Evolutionary conservation across 257 asterid genomes (phyloP).

Genomic region (Mentha longifolia): DNA sequence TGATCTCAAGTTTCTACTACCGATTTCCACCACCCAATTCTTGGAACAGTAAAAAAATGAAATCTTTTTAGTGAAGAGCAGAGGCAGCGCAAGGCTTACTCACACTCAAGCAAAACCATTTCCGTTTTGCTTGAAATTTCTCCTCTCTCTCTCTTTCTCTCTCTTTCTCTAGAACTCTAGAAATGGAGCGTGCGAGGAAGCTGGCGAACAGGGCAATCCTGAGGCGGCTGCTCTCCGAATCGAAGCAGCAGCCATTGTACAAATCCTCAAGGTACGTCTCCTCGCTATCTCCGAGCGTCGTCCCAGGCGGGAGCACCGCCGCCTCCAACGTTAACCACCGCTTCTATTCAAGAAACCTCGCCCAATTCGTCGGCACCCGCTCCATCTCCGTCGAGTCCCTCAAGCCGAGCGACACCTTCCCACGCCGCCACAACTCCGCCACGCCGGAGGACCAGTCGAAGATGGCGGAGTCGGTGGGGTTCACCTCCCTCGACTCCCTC

Average conservation of each 20-base stretch:
- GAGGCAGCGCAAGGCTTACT: neutral
- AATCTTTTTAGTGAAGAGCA: slow-evolving; percentile 24
- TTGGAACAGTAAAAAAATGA: slow-evolving; percentile 30
- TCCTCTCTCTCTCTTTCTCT: slow-evolving; percentile 12
- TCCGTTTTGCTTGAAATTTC: slow-evolving; percentile 21
- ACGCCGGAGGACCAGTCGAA: slow-evolving; percentile 81
- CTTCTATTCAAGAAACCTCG: slow-evolving; percentile 27
- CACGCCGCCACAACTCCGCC: slow-evolving; percentile 98
- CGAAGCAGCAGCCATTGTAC: slow-evolving; percentile 59
- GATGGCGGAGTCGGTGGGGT: slow-evolving; percentile 86
- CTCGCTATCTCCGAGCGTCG: slow-evolving; percentile 67
- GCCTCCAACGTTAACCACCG: neutral
- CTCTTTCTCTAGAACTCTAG: neutral
- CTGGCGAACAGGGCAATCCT: slow-evolving; percentile 80
- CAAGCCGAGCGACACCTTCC: slow-evolving; percentile 85
- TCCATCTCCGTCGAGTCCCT: slow-evolving; percentile 78
- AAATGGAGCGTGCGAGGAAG: slow-evolving; percentile 90
- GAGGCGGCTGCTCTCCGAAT: slow-evolving; percentile 68
- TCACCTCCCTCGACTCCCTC: slow-evolving; percentile 54
- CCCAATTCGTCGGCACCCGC: slow-evolving; percentile 45
- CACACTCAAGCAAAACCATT: slow-evolving; percentile 18
- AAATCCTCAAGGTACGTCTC: slow-evolving; percentile 72
- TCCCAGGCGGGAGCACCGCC: slow-evolving; percentile 36
- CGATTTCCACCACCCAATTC: slow-evolving; percentile 59
- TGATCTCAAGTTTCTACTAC: slow-evolving; percentile 55